Percentiles rank a stretch among this genome's conserved stretches.
phyloP scores from a whole-genome alignment of 176 grass and related monocot species.

The Musa beccarii region DNA sequence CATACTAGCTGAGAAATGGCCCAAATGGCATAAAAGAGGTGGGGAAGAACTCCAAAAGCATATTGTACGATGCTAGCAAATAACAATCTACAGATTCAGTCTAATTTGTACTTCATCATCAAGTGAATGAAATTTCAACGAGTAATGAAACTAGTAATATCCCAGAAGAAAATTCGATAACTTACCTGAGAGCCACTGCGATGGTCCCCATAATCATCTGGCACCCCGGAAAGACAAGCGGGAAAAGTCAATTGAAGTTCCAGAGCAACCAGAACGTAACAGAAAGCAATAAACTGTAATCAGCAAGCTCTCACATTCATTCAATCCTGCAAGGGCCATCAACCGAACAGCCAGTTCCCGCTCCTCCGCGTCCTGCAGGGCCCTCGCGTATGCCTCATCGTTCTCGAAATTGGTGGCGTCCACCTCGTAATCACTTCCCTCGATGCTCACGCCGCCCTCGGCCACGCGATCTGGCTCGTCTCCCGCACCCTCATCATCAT shows the following conservation, averaged over 20 bases:
- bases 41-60: too few relatives aligned
- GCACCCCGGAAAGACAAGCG: constrained; percentile 40
- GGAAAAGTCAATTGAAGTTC: constrained; percentile 11
- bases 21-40: too few relatives aligned
- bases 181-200: constrained; percentile 49
- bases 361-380: constrained; percentile 85
- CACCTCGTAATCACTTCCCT: constrained; percentile 67
- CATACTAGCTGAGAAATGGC: too few relatives aligned
- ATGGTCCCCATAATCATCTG: constrained; percentile 60
- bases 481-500: constrained; percentile 32
- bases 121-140: too few relatives aligned
- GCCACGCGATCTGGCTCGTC: constrained; percentile 11
- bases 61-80: too few relatives aligned
- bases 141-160: background rate
- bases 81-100: background rate
- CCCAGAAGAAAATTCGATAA: background rate
- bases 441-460: constrained; percentile 23
- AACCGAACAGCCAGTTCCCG: constrained; percentile 62
- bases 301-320: constrained; percentile 54
- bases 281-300: background rate
- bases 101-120: background rate
- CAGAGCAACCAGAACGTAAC: background rate
- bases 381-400: constrained; percentile 71
- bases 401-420: constrained; percentile 61
- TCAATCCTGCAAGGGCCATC: constrained; percentile 76